phyloP scores from a whole-genome alignment of 1,284 basidiomycete genomes.

The Ustilago xerochloae region DNA sequence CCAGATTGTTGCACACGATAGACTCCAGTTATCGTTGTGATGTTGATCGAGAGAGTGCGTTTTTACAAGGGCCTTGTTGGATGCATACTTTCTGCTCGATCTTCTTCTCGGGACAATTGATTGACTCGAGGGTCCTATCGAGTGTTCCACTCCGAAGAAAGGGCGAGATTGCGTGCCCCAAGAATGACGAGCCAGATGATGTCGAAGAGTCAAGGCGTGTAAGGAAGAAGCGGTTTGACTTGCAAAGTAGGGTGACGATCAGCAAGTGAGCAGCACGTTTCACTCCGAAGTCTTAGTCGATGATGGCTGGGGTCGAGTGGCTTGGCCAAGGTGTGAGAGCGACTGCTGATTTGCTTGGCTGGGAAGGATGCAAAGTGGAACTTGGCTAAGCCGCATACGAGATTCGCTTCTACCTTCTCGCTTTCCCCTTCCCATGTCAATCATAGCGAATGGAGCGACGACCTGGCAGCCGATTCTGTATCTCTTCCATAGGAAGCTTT shows the following conservation, averaged over 20 bases:
- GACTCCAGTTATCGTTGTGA: too few relatives aligned
- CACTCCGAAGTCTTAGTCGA: not conserved
- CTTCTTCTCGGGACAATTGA: not conserved
- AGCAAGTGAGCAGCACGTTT: too few relatives aligned
- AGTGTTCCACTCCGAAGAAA: not conserved
- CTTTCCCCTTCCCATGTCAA: not conserved
- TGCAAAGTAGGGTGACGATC: not conserved
- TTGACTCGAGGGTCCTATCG: not conserved
- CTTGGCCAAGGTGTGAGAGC: slow-evolving; percentile 4
- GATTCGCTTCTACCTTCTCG: not conserved
- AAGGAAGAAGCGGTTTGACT: not conserved
- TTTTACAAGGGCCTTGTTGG: slow-evolving; percentile 4
- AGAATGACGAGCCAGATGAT: not conserved
- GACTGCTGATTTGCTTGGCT: not conserved
- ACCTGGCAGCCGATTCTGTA: not conserved
- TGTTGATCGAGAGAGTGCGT: not conserved
- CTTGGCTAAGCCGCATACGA: slow-evolving; percentile 26
- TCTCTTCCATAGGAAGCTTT: not conserved
- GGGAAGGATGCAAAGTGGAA: slow-evolving; percentile 25
- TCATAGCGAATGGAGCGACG: not conserved
- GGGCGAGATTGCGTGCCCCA: too few relatives aligned
- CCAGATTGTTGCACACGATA: too few relatives aligned
- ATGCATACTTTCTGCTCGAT: slow-evolving; percentile 22
- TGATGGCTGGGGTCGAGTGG: not conserved
- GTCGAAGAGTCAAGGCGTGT: not conserved